Conservation (phyloP, 2,329 filamentous ascomycete genomes). For the Pseudopyrenochaeta lycopersici region DNA sequence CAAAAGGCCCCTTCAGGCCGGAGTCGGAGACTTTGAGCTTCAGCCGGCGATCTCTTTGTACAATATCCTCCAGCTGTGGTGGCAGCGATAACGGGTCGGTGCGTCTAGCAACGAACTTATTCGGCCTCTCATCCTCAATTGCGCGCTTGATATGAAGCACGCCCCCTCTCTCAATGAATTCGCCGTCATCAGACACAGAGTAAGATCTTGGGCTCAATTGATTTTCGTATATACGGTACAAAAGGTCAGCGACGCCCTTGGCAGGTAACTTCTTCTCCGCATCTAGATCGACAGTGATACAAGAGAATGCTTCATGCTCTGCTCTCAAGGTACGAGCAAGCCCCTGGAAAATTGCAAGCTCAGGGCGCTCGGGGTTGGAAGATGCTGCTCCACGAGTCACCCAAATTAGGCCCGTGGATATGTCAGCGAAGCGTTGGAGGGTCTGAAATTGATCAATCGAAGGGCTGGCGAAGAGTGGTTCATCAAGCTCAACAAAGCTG, state of each 20-base stretch:
- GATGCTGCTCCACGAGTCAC: constrained; percentile 25
- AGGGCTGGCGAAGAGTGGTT: constrained; percentile 11
- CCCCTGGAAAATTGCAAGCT: constrained; percentile 18
- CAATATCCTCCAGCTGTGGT: constrained; percentile 8
- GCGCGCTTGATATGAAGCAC: constrained; percentile 16
- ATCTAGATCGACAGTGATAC: constrained; percentile 26
- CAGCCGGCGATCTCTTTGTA: constrained; percentile 1
- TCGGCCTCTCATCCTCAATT: constrained; percentile 12
- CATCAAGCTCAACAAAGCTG: constrained; percentile 22
- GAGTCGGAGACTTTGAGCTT: constrained; percentile 4
- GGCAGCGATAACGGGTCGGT: constrained; percentile 2
- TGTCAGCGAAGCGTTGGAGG: constrained; percentile 15
- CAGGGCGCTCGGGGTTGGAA: constrained; percentile 14
- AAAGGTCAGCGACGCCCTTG: constrained; percentile 4
- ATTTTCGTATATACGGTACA: constrained; percentile 8
- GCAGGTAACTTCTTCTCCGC: constrained; percentile 8
- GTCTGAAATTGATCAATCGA: constrained; percentile 5
- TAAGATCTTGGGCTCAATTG: neutral
- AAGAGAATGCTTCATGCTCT: constrained; percentile 20
- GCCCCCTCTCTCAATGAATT: constrained; percentile 18
- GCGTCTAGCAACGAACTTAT: constrained; percentile 14
- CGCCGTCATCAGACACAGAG: constrained; percentile 4
- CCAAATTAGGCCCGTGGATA: constrained; percentile 23
- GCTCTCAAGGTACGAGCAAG: constrained; percentile 18
- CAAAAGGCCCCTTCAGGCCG: neutral